Base-by-base conservation (phyloP, 176 grass and related monocot species). In the Poa pratensis region DNA sequence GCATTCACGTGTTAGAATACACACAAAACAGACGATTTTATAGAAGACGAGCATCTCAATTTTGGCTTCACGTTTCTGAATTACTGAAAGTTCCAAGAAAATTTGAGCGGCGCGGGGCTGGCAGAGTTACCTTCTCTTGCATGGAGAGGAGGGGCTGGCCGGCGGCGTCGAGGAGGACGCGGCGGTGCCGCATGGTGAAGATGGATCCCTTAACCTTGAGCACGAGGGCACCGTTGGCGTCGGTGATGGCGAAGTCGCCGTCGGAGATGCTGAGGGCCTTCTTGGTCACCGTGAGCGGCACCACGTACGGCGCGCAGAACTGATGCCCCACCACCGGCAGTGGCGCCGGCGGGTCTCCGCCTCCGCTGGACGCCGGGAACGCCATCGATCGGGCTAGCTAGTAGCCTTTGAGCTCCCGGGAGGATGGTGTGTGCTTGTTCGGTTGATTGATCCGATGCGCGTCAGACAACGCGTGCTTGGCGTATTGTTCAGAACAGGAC, bases 171-270 rank as follows among this genome's bases (percentile, higher is more conserved):
- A 78, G 78, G 37, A 97, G 88, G 45, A 92, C 84, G 60, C 90
- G 77, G 77, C 83, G 92, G 37, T 54, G 80, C 19, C 66, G 90
- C 77, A 97, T 10, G 68, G 69, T 90, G 76, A 94, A 69, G 87
- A 91, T 3, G 17, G 63, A 37, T 62, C 90, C 94, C 81, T 90
- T 62, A 65, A 92, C 90, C 52, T 72, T 78, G 17, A 97, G 82
- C 81, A 92, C 88, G n/a, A 92, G 20, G 35, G 60, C 79, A 39
- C 90, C 94, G 77, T 97, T 94, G 76, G 40, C 80, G 83, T 97
- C 92, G 17, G 85, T 88, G 66, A 97, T 82, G 52, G 87, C 59
- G 90, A 97, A 97, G 83, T 97, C 90, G 53, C 81, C 84, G 67
- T 89, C 88, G 15, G 90, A 73, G 22, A 92, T 12, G 91, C 90